Base-by-base conservation (phyloP, 768 basidiomycete genomes). In the Pleurotus sapidus region DNA sequence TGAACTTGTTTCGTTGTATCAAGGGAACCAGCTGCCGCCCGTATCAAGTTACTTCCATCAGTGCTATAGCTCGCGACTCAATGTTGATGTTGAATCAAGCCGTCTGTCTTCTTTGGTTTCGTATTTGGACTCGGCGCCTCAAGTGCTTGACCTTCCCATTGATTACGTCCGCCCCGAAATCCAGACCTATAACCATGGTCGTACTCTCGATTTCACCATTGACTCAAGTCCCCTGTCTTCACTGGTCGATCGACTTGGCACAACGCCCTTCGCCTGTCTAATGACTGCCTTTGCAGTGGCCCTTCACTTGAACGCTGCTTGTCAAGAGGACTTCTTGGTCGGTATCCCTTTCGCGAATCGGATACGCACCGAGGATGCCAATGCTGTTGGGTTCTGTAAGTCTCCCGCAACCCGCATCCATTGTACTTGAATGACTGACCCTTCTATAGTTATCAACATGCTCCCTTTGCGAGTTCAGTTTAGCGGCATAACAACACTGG, bases 121-220 rank as follows among this genome's bases (percentile, higher is more conserved):
- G 3, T 57, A 57, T 39, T 46, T 57, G 47, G 20, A 15, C 20
- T 57, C 56, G 18, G 56, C n/a, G 18, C 56, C 56, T 37, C 46
- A 56, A 38, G 17, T 57, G 34, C 56, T 57, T n/a, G 56, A 57
- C n/a, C 56, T 57, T 57, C 56, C 56, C 1, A 39, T 57, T 3
- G 56, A 57, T 57, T 57, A 48, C 38, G 56, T 57, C 25, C 56
- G 56, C 3, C 56, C 47, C 8, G 37, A 34, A 3, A 5, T 38
- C 4, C 56, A 49, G 20, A 24, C 18, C 5, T 49, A 48, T 25
- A 57, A 6, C 46, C 37, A 48, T 46, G 38, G 40, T 15, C 40
- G 40, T 18, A 43, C 15, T 43, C 15, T 43, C 14, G 15, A 43
- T 18, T 43, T 43, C 40, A 3, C 14, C 3, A 5, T 43, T 11